Evolutionary conservation across 2,329 filamentous ascomycete genomes (phyloP).

Genomic region (Emydomyces testavorans): DNA sequence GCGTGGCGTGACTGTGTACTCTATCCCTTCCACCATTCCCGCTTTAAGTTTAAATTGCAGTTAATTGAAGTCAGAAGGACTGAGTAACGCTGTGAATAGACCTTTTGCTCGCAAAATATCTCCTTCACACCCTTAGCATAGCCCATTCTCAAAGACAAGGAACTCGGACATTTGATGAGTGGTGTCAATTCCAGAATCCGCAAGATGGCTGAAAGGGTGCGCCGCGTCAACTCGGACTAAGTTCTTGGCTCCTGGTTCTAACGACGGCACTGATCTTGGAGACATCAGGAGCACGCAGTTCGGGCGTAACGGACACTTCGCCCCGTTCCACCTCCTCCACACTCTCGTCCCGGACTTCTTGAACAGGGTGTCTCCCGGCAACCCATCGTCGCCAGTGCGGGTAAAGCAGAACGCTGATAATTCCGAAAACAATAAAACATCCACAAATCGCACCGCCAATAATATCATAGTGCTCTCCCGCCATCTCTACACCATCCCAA

Average conservation of each 20-base stretch:
- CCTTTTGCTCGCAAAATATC: too few relatives aligned
- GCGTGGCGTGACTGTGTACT: too few relatives aligned
- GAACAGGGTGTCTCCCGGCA: slow-evolving; percentile 25
- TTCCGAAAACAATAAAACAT: slow-evolving; percentile 66
- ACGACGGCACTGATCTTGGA: neutral
- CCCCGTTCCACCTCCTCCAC: neutral
- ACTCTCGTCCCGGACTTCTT: neutral
- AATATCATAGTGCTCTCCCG: slow-evolving; percentile 72
- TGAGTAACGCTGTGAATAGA: too few relatives aligned
- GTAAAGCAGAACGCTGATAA: slow-evolving; percentile 63
- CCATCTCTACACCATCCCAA: slow-evolving; percentile 73
- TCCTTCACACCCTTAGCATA: too few relatives aligned
- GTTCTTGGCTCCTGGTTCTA: neutral
- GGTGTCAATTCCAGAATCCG: too few relatives aligned
- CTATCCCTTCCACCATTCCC: too few relatives aligned
- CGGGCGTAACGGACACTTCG: neutral
- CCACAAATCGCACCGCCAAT: slow-evolving; percentile 80
- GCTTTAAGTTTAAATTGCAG: too few relatives aligned
- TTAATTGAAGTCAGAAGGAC: too few relatives aligned
- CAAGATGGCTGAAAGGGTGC: too few relatives aligned
- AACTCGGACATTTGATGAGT: too few relatives aligned
- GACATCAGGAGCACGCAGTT: neutral
- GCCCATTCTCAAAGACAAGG: too few relatives aligned
- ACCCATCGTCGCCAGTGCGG: slow-evolving; percentile 62
- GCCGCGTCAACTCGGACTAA: neutral